phyloP scores from a whole-genome alignment of 768 basidiomycete genomes.

The Cystofilobasidium ferigula region DNA sequence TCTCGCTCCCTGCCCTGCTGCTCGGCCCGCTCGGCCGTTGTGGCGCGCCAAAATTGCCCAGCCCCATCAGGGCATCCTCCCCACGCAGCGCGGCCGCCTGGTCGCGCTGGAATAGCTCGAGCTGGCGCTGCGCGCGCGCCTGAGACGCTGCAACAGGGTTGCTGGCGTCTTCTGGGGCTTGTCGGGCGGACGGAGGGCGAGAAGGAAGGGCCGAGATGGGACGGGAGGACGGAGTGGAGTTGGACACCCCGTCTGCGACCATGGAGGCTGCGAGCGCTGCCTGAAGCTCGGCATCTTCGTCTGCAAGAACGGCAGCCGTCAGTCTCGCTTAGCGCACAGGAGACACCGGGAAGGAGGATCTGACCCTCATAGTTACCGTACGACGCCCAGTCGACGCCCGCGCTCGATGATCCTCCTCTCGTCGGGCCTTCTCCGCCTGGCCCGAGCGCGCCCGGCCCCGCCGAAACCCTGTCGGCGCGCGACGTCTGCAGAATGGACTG shows the following conservation, averaged over 20 bases:
- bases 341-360: neutral
- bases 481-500: conserved; percentile 14
- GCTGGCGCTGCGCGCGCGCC: conserved; percentile 5
- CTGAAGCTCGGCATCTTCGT: conserved; percentile 19
- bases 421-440: neutral
- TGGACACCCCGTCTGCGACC: neutral
- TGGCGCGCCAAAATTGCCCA: neutral
- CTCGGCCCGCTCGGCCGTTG: neutral
- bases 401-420: neutral
- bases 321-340: neutral
- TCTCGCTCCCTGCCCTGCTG: neutral
- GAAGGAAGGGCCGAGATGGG: neutral
- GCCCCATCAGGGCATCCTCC: neutral
- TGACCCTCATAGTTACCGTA: conserved; percentile 11
- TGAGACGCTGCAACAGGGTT: conserved; percentile 20
- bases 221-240: neutral
- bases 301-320: neutral
- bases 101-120: conserved; percentile 16
- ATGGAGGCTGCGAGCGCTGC: conserved; percentile 16
- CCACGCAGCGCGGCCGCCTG: conserved; percentile 18
- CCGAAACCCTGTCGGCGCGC: conserved; percentile 12
- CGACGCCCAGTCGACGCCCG: neutral
- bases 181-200: neutral
- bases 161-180: neutral
- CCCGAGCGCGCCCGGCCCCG: neutral